These are phyloP conservation scores for Penicillium hordei DNA, from an alignment of 2,329 filamentous ascomycete species.

Conservation along the genomic window DNA sequence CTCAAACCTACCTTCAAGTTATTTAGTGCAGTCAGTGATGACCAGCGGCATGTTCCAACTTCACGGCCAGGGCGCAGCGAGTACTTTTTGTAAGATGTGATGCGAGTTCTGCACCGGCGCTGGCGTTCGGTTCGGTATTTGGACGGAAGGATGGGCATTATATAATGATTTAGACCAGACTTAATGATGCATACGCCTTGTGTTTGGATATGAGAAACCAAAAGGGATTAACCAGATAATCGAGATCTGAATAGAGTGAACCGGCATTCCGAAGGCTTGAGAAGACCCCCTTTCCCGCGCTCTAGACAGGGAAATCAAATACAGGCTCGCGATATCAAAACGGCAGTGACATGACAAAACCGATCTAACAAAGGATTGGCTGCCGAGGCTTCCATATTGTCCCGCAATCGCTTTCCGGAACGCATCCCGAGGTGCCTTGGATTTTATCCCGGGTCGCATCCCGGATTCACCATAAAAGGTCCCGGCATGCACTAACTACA, in stretches of 20 bases:
- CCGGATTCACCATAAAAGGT: conserved; percentile 17
- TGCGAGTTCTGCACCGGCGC: conserved; percentile 33
- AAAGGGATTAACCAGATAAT: background rate
- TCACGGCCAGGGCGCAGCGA: conserved; percentile 49
- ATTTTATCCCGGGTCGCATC: conserved; percentile 17
- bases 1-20: conserved; percentile 80
- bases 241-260: background rate
- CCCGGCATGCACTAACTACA: background rate
- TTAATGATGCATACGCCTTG: conserved; percentile 31
- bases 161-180: conserved; percentile 39
- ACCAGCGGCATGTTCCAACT: conserved; percentile 47
- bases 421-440: conserved; percentile 15
- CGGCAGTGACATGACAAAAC: too few relatives aligned
- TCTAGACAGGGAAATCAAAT: background rate
- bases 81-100: conserved; percentile 47
- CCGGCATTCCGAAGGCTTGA: background rate
- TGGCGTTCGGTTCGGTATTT: conserved; percentile 32
- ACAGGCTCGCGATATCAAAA: too few relatives aligned
- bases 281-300: background rate
- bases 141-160: conserved; percentile 30
- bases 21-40: conserved; percentile 49
- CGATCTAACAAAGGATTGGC: background rate
- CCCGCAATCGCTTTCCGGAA: conserved; percentile 6
- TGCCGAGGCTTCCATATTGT: background rate
- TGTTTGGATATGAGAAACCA: background rate